Evolutionary conservation across 176 grass and related monocot genomes (phyloP).

Genomic region (Urochloa ruziziensis): DNA sequence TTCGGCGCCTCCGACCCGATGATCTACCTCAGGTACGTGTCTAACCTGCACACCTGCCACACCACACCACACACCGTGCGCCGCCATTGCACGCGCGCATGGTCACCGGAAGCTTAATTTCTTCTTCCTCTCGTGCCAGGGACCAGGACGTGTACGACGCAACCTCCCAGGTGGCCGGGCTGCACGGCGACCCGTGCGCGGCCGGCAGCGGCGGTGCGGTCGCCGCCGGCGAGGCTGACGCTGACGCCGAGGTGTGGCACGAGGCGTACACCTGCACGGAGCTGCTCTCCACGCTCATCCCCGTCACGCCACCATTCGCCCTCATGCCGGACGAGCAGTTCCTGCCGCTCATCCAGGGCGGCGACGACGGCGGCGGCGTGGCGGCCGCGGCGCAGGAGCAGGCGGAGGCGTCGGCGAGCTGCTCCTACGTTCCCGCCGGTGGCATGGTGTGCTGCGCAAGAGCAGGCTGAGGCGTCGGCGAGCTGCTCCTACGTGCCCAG

Average conservation of each 20-base stretch:
- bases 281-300: slow-evolving; percentile 30
- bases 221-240: neutral
- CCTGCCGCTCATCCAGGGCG: slow-evolving; percentile 13
- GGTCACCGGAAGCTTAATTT: neutral
- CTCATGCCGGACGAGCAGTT: slow-evolving; percentile 42
- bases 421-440: slow-evolving; percentile 47
- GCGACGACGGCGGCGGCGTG: neutral
- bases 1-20: slow-evolving; percentile 41
- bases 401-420: slow-evolving; percentile 48
- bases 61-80: neutral
- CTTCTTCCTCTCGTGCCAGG: slow-evolving; percentile 1
- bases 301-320: slow-evolving; percentile 10
- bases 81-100: neutral
- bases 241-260: slow-evolving; percentile 31
- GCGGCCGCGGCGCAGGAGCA: slow-evolving; percentile 13
- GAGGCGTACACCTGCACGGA: slow-evolving; percentile 50
- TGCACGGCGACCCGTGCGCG: slow-evolving; percentile 36
- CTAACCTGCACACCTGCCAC: neutral
- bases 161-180: slow-evolving; percentile 37
- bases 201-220: neutral
- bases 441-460: slow-evolving; percentile 13
- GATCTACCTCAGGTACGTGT: slow-evolving; percentile 49
- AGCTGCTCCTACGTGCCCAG: slow-evolving; percentile 53
- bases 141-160: slow-evolving; percentile 56
- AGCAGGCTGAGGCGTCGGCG: slow-evolving; percentile 45